These are phyloP conservation scores for Nepenthes alata DNA, from an alignment of 179 eudicot species.

Conservation along the genomic window DNA sequence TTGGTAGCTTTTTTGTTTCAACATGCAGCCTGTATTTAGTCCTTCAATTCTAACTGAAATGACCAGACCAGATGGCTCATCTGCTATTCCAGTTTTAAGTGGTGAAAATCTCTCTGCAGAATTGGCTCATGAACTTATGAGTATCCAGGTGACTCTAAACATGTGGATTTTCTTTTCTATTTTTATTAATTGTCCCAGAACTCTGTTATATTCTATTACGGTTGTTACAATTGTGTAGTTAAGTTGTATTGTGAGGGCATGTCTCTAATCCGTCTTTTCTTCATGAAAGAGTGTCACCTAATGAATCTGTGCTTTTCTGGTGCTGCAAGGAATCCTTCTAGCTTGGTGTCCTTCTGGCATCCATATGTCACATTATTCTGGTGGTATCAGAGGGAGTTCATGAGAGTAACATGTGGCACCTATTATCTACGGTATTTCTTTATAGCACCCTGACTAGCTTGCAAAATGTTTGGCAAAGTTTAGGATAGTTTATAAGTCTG, in stretches of 20 bases:
- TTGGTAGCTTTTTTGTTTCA: neutral
- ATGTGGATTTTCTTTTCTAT: neutral
- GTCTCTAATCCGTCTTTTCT: neutral
- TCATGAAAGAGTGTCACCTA: neutral
- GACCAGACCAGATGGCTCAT: constrained; percentile 79
- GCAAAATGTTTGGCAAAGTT: neutral
- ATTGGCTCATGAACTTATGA: constrained; percentile 73
- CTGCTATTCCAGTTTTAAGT: constrained; percentile 47
- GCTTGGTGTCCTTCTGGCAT: constrained; percentile 85
- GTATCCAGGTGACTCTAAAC: constrained; percentile 55
- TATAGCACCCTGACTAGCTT: neutral
- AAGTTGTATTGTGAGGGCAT: neutral
- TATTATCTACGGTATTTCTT: constrained; percentile 71
- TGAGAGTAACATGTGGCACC: constrained; percentile 65
- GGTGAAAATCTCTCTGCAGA: constrained; percentile 78
- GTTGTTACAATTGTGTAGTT: no score
- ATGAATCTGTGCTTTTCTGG: constrained; percentile 20
- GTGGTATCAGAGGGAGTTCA: constrained; percentile 84
- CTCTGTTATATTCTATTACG: no score
- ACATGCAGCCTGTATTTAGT: constrained; percentile 62
- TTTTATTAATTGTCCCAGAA: neutral
- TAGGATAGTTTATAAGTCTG: neutral
- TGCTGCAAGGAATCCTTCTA: constrained; percentile 69
- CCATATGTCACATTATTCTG: constrained; percentile 70
- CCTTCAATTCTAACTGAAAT: constrained; percentile 67